phyloP scores from a whole-genome alignment of 108 stramenopile species.

The Seminavis robusta region DNA sequence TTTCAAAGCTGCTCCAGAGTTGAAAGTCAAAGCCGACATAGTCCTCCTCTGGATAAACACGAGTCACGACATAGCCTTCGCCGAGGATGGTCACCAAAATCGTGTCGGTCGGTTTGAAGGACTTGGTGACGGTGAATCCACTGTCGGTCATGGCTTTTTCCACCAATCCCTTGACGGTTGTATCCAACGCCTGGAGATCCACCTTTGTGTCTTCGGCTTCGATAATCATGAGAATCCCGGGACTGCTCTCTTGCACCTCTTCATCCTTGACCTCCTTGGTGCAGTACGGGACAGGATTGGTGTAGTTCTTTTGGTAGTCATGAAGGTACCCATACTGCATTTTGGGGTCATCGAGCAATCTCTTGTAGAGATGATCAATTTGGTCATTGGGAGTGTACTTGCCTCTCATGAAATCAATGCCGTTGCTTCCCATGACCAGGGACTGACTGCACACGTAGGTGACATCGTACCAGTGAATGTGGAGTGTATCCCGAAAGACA shows the following conservation, averaged over 20 bases:
- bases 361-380: conserved; percentile 2
- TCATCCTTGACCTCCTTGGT: conserved; percentile 19
- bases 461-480: conserved; percentile 24
- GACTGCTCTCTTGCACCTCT: conserved; percentile 18
- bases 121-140: conserved; percentile 31
- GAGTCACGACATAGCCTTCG: conserved; percentile 64
- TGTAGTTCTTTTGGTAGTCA: conserved; percentile 24
- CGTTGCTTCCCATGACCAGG: conserved; percentile 39
- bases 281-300: background rate
- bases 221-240: conserved; percentile 37
- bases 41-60: conserved; percentile 43
- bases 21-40: conserved; percentile 71
- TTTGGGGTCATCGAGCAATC: background rate
- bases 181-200: conserved; percentile 15
- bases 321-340: conserved; percentile 14
- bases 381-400: conserved; percentile 25
- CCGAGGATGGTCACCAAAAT: conserved; percentile 36
- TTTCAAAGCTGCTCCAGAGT: conserved; percentile 41
- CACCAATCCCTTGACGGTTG: conserved; percentile 11
- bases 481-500: conserved; percentile 35
- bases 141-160: conserved; percentile 22
- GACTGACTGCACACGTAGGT: conserved; percentile 64
- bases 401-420: conserved; percentile 33
- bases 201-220: conserved; percentile 59
- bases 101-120: conserved; percentile 8